These are phyloP conservation scores for Pichia sp. DNA, from an alignment of 1,139 yeast genomes.

Conservation along the genomic window DNA sequence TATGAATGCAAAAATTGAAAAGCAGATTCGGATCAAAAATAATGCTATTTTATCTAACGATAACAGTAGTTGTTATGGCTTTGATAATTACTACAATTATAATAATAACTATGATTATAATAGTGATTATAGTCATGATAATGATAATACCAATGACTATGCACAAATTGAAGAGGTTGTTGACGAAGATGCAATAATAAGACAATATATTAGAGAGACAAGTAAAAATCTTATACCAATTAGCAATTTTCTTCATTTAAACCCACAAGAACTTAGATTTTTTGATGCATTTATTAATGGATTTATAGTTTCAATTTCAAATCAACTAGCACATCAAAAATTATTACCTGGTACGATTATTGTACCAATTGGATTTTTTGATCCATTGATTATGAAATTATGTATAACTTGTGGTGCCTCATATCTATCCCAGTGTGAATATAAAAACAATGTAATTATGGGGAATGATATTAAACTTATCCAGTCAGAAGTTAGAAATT, in stretches of 20 bases:
- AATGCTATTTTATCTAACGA: neutral
- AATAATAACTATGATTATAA: too few relatives aligned
- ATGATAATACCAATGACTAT: neutral
- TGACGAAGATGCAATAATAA: constrained; percentile 7
- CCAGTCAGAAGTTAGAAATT: constrained; percentile 4
- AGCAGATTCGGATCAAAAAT: neutral
- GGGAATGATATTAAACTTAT: neutral
- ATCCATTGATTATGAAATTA: constrained; percentile 29
- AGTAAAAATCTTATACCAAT: neutral
- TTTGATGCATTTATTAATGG: constrained; percentile 34
- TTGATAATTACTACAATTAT: neutral
- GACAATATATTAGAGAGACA: constrained; percentile 6
- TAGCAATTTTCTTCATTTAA: neutral
- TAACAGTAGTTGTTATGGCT: too few relatives aligned
- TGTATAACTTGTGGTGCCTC: constrained; percentile 36
- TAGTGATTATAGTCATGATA: neutral
- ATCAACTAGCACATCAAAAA: constrained; percentile 37
- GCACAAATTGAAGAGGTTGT: neutral
- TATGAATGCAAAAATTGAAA: neutral
- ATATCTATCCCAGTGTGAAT: constrained; percentile 12
- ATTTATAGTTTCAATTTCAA: constrained; percentile 35
- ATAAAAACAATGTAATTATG: neutral
- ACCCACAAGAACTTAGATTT: constrained; percentile 6
- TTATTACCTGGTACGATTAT: constrained; percentile 36
- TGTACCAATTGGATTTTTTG: constrained; percentile 28